Evolutionary conservation across 2,329 filamentous ascomycete genomes (phyloP).

Genomic region (Colletotrichum lentis): DNA sequence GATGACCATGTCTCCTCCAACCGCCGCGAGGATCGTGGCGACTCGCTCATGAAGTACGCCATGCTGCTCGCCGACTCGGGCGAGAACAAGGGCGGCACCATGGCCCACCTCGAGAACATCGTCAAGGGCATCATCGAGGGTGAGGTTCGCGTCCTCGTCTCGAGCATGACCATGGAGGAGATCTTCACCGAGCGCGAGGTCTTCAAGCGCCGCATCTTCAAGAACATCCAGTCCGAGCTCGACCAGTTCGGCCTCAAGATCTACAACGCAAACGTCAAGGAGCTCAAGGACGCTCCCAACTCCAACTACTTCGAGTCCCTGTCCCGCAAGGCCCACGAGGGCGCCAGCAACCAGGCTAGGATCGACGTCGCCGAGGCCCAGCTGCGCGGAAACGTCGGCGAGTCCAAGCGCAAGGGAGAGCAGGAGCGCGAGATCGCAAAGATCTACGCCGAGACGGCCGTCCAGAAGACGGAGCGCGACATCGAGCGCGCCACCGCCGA

Average conservation of each 20-base stretch:
- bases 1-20: constrained; percentile 37
- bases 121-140: constrained; percentile 92
- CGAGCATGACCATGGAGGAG: constrained; percentile 92
- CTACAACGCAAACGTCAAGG: constrained; percentile 80
- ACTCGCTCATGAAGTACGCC: constrained; percentile 81
- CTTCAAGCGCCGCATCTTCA: constrained; percentile 79
- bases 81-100: constrained; percentile 50
- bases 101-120: constrained; percentile 79
- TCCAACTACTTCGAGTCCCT: constrained; percentile 86
- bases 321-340: constrained; percentile 84
- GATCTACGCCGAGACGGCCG: constrained; percentile 85
- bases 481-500: constrained; percentile 82
- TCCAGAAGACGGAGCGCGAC: constrained; percentile 84
- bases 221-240: constrained; percentile 80
- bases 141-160: constrained; percentile 83
- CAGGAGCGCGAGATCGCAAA: constrained; percentile 88
- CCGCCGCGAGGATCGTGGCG: constrained; percentile 60
- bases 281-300: constrained; percentile 82
- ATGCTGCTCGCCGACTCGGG: constrained; percentile 79
- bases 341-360: constrained; percentile 80
- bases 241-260: constrained; percentile 82
- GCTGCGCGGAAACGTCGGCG: constrained; percentile 74
- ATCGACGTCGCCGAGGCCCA: constrained; percentile 73
- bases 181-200: constrained; percentile 80
- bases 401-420: constrained; percentile 79